phyloP scores from a whole-genome alignment of 208 protist genomes.

The Leishmania tarentolae region DNA sequence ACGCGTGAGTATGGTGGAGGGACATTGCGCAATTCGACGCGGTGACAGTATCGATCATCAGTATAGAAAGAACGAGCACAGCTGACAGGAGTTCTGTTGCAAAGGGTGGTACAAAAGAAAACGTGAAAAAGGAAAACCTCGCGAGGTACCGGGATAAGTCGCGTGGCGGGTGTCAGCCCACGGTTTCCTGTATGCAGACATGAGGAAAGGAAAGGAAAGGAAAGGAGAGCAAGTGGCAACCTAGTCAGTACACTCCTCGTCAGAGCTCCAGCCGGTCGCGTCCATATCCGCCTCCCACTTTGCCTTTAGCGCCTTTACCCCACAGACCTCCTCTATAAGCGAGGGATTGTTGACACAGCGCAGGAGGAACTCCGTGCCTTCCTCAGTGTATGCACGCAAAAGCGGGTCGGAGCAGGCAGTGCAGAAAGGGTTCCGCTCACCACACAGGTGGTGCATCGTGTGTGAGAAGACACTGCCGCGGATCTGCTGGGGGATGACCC shows the following conservation, averaged over 20 bases:
- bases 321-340: slow-evolving; percentile 76
- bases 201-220: not conserved
- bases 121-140: not conserved
- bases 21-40: not conserved
- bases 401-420: slow-evolving; percentile 93
- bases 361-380: slow-evolving; percentile 91
- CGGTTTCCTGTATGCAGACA: no score
- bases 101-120: not conserved
- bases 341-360: slow-evolving; percentile 88
- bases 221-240: not conserved
- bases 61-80: not conserved
- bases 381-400: slow-evolving; percentile 58
- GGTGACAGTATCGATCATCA: not conserved
- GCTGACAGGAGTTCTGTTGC: not conserved
- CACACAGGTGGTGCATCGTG: slow-evolving; percentile 56
- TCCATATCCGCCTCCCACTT: slow-evolving; percentile 37
- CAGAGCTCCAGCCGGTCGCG: slow-evolving; percentile 33
- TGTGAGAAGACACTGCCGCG: slow-evolving; percentile 90
- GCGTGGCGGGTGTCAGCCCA: not conserved
- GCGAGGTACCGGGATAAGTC: not conserved
- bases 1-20: no score
- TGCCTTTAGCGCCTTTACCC: slow-evolving; percentile 74
- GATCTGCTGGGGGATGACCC: slow-evolving; percentile 87
- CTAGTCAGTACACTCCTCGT: slow-evolving; percentile 19
- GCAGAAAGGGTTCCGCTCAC: slow-evolving; percentile 89